A percentile compares a stretch with the other conserved stretches of the same genome.
These are phyloP conservation scores for Canariomyces notabilis DNA, from an alignment of 2,329 filamentous ascomycete genomes.

Conservation along the genomic window DNA sequence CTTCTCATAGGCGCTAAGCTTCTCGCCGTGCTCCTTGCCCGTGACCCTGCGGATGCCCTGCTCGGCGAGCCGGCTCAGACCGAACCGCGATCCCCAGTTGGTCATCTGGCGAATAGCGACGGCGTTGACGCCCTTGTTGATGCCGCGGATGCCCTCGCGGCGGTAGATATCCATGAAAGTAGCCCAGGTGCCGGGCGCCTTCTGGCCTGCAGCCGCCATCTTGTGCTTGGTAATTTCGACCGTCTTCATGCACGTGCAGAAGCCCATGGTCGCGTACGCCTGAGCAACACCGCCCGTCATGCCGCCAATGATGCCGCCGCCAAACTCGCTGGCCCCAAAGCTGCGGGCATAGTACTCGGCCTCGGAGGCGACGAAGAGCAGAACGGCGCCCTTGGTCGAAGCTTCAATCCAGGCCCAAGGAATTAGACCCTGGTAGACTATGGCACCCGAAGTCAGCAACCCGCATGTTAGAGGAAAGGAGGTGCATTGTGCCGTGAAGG, in stretches of 20 bases:
- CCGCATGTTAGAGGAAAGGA: background rate
- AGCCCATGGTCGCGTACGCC: constrained; percentile 99
- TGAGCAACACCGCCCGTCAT: constrained; percentile 93
- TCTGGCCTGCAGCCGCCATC: constrained; percentile 74
- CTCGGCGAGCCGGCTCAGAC: constrained; percentile 87
- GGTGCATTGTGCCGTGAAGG: too few species aligned
- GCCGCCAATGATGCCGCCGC: constrained; percentile 82
- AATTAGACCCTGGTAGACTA: constrained; percentile 99
- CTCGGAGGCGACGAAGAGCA: constrained; percentile 98
- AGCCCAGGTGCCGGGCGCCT: constrained; percentile 83
- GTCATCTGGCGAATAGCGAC: constrained; percentile 98
- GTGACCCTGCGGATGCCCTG: constrained; percentile 74
- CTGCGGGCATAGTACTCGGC: constrained; percentile 90
- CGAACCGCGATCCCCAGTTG: constrained; percentile 97
- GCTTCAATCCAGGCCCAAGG: constrained; percentile 99
- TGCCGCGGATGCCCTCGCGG: constrained; percentile 85
- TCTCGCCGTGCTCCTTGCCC: constrained; percentile 73
- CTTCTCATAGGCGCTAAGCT: constrained; percentile 79
- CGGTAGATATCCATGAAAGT: constrained; percentile 98
- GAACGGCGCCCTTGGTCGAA: constrained; percentile 97
- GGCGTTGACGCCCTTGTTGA: constrained; percentile 98
- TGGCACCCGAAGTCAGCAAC: constrained; percentile 23
- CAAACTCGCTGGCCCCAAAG: constrained; percentile 80
- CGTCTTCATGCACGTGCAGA: constrained; percentile 99
- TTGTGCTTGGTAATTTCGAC: constrained; percentile 99